These are phyloP conservation scores for Naematelia aurantialba DNA, from an alignment of 768 basidiomycete species.

Conservation along the genomic window DNA sequence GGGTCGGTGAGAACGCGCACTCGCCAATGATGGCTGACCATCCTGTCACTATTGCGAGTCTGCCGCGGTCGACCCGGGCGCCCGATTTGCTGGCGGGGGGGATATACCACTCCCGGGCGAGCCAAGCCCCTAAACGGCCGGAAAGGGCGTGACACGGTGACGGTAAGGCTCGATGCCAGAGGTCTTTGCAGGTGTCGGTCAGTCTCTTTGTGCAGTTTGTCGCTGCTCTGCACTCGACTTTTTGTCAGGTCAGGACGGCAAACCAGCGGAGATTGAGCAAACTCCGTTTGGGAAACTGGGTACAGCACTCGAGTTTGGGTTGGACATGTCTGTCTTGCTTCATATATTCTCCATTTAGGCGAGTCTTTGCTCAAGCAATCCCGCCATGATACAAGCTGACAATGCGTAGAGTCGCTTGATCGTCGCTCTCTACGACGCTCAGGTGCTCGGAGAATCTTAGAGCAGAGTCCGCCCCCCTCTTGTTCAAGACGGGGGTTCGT, in stretches of 20 bases:
- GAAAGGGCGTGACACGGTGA: background rate
- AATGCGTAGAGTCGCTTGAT: constrained; percentile 34
- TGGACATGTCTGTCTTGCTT: background rate
- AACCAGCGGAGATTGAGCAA: background rate
- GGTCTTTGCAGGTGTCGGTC: no score
- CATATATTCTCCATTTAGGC: constrained; percentile 1
- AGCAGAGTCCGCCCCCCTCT: constrained; percentile 23
- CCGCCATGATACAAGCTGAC: background rate
- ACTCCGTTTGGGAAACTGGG: background rate
- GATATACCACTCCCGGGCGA: background rate
- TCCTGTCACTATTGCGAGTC: background rate
- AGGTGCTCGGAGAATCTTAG: constrained; percentile 38
- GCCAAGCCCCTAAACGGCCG: background rate
- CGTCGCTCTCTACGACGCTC: constrained; percentile 23
- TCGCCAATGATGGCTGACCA: constrained; percentile 34
- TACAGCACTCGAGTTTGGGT: no score
- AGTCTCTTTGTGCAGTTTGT: no score
- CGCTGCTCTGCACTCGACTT: no score
- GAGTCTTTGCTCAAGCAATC: background rate
- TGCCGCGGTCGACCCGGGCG: background rate
- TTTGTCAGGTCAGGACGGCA: background rate
- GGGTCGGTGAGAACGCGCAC: constrained; percentile 47
- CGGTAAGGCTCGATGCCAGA: no score
- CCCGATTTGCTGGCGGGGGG: background rate
- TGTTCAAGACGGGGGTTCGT: constrained; percentile 26